Percentiles rank a stretch among this genome's conserved stretches.
Evolutionary conservation across 306 rosid species (phyloP).

Genomic region (Castanopsis chinensis): DNA sequence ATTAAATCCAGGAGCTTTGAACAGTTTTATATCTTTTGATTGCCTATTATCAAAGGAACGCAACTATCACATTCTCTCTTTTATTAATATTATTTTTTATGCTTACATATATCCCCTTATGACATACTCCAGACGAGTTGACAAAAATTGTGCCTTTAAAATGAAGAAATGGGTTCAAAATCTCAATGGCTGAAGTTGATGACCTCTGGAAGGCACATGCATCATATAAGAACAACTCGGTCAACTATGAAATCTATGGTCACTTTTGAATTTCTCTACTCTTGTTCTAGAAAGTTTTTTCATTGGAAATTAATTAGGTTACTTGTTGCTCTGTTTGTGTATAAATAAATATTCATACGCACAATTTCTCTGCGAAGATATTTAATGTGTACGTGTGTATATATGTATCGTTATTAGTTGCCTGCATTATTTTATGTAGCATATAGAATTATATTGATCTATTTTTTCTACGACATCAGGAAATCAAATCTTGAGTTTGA

Average conservation of each 20-base stretch:
- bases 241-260: slow-evolving; percentile 61
- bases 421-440: no score
- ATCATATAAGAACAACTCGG: slow-evolving; percentile 21
- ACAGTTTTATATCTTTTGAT: neutral
- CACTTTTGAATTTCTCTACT: slow-evolving; percentile 30
- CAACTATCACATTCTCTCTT: slow-evolving; percentile 10
- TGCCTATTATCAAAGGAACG: slow-evolving; percentile 26
- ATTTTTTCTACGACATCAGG: no score
- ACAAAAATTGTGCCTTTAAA: slow-evolving; percentile 45
- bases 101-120: neutral
- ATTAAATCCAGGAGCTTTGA: no score
- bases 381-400: no score
- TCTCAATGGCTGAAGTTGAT: neutral
- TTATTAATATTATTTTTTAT: neutral
- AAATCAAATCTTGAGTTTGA: no score
- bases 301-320: slow-evolving; percentile 15
- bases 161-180: slow-evolving; percentile 39
- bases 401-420: no score
- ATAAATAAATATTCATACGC: no score
- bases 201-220: slow-evolving; percentile 18
- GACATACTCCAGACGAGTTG: slow-evolving; percentile 28
- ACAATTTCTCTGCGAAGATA: no score
- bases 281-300: slow-evolving; percentile 42
- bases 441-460: no score
- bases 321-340: no score